Evolutionary conservation across 306 rosid genomes (phyloP), one percentile per base, ranked within the genome.

Genomic region (Prunus fruticosa): DNA sequence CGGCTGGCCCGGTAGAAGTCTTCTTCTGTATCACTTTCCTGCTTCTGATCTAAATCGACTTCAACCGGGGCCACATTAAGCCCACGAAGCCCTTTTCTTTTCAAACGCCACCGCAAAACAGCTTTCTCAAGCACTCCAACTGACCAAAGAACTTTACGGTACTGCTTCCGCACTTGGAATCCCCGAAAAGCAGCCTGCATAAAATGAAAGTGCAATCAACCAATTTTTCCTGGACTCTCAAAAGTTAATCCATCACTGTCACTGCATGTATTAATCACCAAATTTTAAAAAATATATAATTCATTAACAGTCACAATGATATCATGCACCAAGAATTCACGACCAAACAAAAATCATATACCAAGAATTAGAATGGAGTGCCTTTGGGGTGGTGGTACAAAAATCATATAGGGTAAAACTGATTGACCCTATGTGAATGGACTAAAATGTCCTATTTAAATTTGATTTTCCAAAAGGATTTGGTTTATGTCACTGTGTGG

Each of bases 101-200:
- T 95, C 16, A 83, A 78, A 69, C 98, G 97, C 99, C 99, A 95
- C 27, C 99, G 90, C 66, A 95, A 74, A 84, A 95, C 69, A 75
- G 82, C 97, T 86, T 95, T 95, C 86, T 96, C 99, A 68, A 96
- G 86, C 80, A 96, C 89, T 61, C 98, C 85, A 6, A 96, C 99
- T 3, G 93, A 89, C 98, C 99, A 96, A 18, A 96, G 69, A 72
- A 96, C 87, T 88, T 91, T 91, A n/a, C 76, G 45, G 74, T 96
- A 96, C 52, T 92, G 91, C 90, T 72, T 91, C 80, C 97, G 89
- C 79, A 73, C 79, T 82, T 92, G 91, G 80, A 80, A 92, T 75
- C 88, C 92, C 75, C 98, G 80, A 75, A 92, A 96, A 80, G 87
- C 96, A 78, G 98, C 91, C 99, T 96, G 80, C 89, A 87, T 80